A percentile compares a stretch with the other conserved stretches of the same genome.
Conservation (phyloP, 768 basidiomycete species). For the Calocybe cyanea region DNA sequence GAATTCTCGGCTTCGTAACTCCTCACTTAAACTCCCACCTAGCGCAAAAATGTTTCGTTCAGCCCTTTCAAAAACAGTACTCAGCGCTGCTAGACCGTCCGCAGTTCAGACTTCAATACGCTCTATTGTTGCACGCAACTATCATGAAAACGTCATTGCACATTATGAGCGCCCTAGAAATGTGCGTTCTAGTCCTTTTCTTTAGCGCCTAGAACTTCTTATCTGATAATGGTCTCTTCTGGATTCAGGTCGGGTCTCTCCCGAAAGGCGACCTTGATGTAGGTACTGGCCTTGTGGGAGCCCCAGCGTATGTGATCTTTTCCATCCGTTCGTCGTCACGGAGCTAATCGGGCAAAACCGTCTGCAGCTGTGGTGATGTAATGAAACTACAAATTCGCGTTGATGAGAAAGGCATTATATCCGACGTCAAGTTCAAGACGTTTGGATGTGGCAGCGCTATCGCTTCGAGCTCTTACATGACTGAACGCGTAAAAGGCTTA, state of each 20-base stretch:
- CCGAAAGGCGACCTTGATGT: conserved; percentile 90
- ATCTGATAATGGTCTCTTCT: conserved; percentile 53
- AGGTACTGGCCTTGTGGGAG: conserved; percentile 96
- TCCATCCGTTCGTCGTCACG: conserved; percentile 17
- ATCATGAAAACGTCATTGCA: conserved; percentile 95
- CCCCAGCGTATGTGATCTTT: conserved; percentile 74
- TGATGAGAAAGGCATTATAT: conserved; percentile 90
- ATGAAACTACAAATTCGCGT: conserved; percentile 99
- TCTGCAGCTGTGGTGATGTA: conserved; percentile 85
- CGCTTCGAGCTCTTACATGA: conserved; percentile 97
- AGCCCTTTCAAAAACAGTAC: conserved; percentile 46
- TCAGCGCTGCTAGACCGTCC: conserved; percentile 43
- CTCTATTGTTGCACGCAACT: conserved; percentile 62
- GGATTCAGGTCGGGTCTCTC: conserved; percentile 84
- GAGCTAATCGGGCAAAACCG: conserved; percentile 22
- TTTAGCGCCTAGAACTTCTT: conserved; percentile 32
- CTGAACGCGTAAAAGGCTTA: conserved; percentile 94
- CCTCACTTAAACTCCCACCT: conserved; percentile 22
- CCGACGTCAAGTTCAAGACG: conserved; percentile 99
- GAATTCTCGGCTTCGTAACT: conserved; percentile 1
- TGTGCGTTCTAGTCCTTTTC: conserved; percentile 52
- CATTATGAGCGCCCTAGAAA: conserved; percentile 98
- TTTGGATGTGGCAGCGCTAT: conserved; percentile 99
- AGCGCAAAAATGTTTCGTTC: conserved; percentile 69
- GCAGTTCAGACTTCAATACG: conserved; percentile 35